Base-by-base conservation (phyloP, 2,329 filamentous ascomycete genomes). In the Beauveria sp. region DNA sequence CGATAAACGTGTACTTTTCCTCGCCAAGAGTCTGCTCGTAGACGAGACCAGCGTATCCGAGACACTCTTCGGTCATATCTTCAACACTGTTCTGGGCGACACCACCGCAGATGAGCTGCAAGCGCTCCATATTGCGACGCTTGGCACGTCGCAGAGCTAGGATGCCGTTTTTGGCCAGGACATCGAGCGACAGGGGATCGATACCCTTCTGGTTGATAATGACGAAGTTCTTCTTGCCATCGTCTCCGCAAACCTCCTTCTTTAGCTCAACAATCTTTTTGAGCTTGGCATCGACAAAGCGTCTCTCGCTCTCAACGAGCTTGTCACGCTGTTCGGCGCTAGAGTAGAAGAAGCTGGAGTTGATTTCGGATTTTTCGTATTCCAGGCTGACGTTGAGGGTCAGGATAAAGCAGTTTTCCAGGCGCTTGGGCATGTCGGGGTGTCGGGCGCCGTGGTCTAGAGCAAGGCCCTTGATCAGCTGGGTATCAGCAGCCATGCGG, bases 131-230 rank as follows among this genome's bases (percentile, higher is more conserved):
- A 80, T 99, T 99, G 73, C 95, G 89, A 75, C 95, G 85, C 88
- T 99, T 99, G 46, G 95, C 95, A 74, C 95, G 85, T 70, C 95
- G 87, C 65, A 99, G 85, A 58, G 95, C 95, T 66, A 98, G 86
- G 69, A 99, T 99, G 67, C 93, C 93, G 74, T 99, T 98, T 86
- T 99, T 99, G 66, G 95, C 93, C 62, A 99, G 81, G 14, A 99
- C 92, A 70, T 99, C 95, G 67, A 99, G 83, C 59, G 93, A 97
- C 64, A 99, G 81, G 24, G 95, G 95, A 73, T 99, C 95, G 68
- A 99, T 99, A 65, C 95, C 95, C 83, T 99, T 99, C 78, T 99
- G 95, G 81, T 99, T 99, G 77, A 99, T 91, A 70, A 99, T 88
- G 66, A 98, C 95, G 73, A 99, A 99, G 70, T 89, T 88, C 83